Evolutionary conservation across 352 stramenopile species (phyloP).

Genomic region (Globisporangium heterothallicum): DNA sequence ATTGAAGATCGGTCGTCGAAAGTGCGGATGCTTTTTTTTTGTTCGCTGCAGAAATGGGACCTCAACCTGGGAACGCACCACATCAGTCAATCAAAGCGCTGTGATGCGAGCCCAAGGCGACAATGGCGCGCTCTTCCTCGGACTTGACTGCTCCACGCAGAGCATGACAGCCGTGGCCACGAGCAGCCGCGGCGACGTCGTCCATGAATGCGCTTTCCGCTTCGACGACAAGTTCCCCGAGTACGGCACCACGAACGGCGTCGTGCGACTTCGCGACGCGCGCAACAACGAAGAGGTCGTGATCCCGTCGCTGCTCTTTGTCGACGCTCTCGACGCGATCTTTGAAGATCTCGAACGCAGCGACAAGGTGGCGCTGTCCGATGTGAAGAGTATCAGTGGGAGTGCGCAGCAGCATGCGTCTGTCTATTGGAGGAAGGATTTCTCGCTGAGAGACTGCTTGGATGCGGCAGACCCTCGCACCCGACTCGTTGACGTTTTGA

Average conservation of each 20-base stretch:
- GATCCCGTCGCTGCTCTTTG: conserved; percentile 72
- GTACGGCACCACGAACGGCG: conserved; percentile 64
- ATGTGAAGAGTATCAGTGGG: conserved; percentile 59
- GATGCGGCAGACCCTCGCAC: conserved; percentile 15
- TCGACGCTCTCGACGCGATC: conserved; percentile 72
- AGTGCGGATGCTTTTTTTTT: too few species aligned
- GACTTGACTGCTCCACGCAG: conserved; percentile 83
- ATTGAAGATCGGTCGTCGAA: too few species aligned
- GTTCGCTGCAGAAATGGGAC: too few species aligned
- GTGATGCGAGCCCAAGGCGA: too few species aligned
- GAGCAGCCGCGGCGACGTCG: conserved; percentile 26
- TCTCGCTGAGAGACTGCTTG: conserved; percentile 32
- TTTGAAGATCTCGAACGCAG: conserved; percentile 34
- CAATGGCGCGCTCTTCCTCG: conserved; percentile 41
- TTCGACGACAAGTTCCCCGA: conserved; percentile 64
- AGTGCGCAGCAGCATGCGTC: conserved; percentile 83
- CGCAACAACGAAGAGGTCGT: conserved; percentile 32
- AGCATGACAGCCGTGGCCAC: conserved; percentile 75
- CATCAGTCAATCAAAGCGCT: too few species aligned
- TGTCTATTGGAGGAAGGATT: conserved; percentile 65
- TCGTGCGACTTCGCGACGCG: conserved; percentile 33
- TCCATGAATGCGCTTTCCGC: conserved; percentile 55
- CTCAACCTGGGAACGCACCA: too few species aligned
- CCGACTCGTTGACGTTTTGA: conserved; percentile 15
- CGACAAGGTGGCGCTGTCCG: conserved; percentile 24